Evolutionary conservation across 2,329 filamentous ascomycete species (phyloP).

Genomic region (Paecilomyces variotii): DNA sequence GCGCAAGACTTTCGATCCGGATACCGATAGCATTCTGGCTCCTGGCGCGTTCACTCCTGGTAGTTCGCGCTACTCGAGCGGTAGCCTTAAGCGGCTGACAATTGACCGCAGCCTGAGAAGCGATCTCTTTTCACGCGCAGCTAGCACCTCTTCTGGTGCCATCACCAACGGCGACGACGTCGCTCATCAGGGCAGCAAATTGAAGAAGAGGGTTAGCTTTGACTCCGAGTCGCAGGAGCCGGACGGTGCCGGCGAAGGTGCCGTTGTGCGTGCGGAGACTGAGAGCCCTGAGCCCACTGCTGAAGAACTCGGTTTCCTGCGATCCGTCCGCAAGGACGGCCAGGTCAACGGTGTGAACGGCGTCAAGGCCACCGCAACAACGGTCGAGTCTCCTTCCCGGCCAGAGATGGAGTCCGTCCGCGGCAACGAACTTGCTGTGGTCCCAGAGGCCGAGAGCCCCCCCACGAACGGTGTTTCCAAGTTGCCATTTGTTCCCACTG

Average conservation of each 20-base stretch:
- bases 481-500: slow-evolving; percentile 19
- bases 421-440: slow-evolving; percentile 68
- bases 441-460: slow-evolving; percentile 53
- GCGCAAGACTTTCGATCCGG: slow-evolving; percentile 68
- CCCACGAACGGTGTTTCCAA: slow-evolving; percentile 27
- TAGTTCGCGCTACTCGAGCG: slow-evolving; percentile 55
- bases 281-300: slow-evolving; percentile 46
- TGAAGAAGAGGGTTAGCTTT: slow-evolving; percentile 84
- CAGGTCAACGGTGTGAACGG: slow-evolving; percentile 39
- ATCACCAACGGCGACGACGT: slow-evolving; percentile 36
- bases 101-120: slow-evolving; percentile 81
- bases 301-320: slow-evolving; percentile 53
- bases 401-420: slow-evolving; percentile 65
- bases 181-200: slow-evolving; percentile 22
- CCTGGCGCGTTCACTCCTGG: slow-evolving; percentile 76
- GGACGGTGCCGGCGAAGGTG: slow-evolving; percentile 33
- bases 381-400: slow-evolving; percentile 22
- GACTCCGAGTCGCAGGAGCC: slow-evolving; percentile 53
- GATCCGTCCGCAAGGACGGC: slow-evolving; percentile 43
- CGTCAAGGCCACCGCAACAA: slow-evolving; percentile 19
- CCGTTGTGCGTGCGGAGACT: slow-evolving; percentile 46
- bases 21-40: slow-evolving; percentile 71
- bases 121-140: slow-evolving; percentile 46
- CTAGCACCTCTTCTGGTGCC: slow-evolving; percentile 23
- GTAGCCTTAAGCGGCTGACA: slow-evolving; percentile 78